Evolutionary conservation across 2,329 filamentous ascomycete genomes (phyloP).

Genomic region (Arthrobotrys megalospora): DNA sequence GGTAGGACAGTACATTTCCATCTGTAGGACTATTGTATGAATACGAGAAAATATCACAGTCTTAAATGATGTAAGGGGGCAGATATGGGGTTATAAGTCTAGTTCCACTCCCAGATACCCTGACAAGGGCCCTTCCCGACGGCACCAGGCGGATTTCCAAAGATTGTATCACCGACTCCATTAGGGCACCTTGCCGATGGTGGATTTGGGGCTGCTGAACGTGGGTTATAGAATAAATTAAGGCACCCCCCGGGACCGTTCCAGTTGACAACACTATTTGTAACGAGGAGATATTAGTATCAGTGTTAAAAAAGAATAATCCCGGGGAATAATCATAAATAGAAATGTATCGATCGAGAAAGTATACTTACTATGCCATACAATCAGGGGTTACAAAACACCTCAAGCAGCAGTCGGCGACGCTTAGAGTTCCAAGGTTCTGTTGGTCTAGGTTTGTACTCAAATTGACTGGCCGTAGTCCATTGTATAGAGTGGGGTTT

Average conservation of each 20-base stretch:
- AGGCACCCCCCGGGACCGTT: neutral
- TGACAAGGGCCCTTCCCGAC: slow-evolving; percentile 28
- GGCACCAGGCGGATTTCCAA: neutral
- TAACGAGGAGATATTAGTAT: neutral
- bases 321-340: neutral
- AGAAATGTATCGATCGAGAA: neutral
- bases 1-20: too few species aligned
- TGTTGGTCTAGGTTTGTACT: neutral
- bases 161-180: slow-evolving; percentile 15
- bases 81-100: too few species aligned
- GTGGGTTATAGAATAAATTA: neutral
- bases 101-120: neutral
- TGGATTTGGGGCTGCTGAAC: neutral
- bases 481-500: slow-evolving; percentile 1
- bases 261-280: slow-evolving; percentile 1
- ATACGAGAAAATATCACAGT: neutral
- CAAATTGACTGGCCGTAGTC: neutral
- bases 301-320: too few species aligned
- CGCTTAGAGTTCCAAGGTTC: neutral
- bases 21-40: too few species aligned
- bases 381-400: slow-evolving; percentile 8
- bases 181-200: slow-evolving; percentile 20
- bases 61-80: neutral
- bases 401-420: neutral
- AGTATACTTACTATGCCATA: slow-evolving; percentile 6